These are phyloP conservation scores for thale cress (Arabidopsis thaliana) DNA, from an alignment of 345 rosid genomes.

Conservation along the genomic window TAIR10.1 NC_003070.9:3668501-3669000, in stretches of 20 bases:
- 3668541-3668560: constrained; percentile 62
- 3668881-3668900: constrained; percentile 72
- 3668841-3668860: constrained; percentile 66
- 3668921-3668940: constrained; percentile 81
- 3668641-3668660: constrained; percentile 77
- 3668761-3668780: constrained; percentile 79
- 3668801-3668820: constrained; percentile 75
- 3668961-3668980: constrained; percentile 68
- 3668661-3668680: constrained; percentile 70
- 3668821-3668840: constrained; percentile 74
- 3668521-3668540: constrained; percentile 69
- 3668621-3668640: constrained; percentile 79
- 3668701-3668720: constrained; percentile 71
- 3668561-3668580: constrained; percentile 66
- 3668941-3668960: constrained; percentile 71
- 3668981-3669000: constrained; percentile 80
- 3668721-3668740: constrained; percentile 68
- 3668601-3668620: constrained; percentile 82
- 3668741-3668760: constrained; percentile 75
- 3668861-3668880: constrained; percentile 73
- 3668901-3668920: constrained; percentile 87
- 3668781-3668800: constrained; percentile 77
- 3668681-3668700: constrained; percentile 68
- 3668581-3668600: constrained; percentile 75
- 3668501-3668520: constrained; percentile 37